phyloP scores from a whole-genome alignment of 2,329 filamentous ascomycete species.

The Fusarium keratoplasticum region DNA sequence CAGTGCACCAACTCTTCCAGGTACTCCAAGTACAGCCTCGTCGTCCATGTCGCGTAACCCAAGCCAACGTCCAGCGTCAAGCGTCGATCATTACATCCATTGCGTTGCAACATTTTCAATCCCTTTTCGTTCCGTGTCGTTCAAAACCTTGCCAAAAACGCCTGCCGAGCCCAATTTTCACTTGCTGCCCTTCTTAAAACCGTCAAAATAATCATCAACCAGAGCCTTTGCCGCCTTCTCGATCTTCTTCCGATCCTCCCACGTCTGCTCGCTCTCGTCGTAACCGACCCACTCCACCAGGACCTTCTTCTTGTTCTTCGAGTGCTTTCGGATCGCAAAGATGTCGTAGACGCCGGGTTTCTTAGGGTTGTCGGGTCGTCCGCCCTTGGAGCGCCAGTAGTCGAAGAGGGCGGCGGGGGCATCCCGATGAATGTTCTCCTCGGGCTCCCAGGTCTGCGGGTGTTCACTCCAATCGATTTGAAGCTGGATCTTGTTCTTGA shows the following conservation, averaged over 20 bases:
- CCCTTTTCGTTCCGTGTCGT: neutral
- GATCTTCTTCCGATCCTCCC: conserved; percentile 44
- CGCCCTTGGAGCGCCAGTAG: conserved; percentile 48
- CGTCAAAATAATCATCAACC: conserved; percentile 45
- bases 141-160: neutral
- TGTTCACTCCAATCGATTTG: conserved; percentile 48
- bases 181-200: conserved; percentile 17
- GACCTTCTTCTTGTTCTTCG: conserved; percentile 42
- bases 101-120: neutral
- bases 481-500: conserved; percentile 44
- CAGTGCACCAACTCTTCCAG: neutral
- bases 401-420: conserved; percentile 45
- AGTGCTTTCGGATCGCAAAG: conserved; percentile 49
- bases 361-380: conserved; percentile 48
- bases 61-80: conserved; percentile 8
- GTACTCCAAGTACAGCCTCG: conserved; percentile 3
- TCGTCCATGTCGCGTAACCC: conserved; percentile 6
- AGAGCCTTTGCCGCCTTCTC: conserved; percentile 43
- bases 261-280: conserved; percentile 43
- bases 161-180: neutral
- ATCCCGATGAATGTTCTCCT: conserved; percentile 49
- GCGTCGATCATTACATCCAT: neutral
- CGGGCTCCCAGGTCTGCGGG: conserved; percentile 50
- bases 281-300: conserved; percentile 54
- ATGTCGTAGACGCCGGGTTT: conserved; percentile 49